A percentile compares a stretch with the other conserved stretches of the same genome.
Evolutionary conservation across 1,284 basidiomycete species (phyloP).

Genomic region (Cronartium quercuum): DNA sequence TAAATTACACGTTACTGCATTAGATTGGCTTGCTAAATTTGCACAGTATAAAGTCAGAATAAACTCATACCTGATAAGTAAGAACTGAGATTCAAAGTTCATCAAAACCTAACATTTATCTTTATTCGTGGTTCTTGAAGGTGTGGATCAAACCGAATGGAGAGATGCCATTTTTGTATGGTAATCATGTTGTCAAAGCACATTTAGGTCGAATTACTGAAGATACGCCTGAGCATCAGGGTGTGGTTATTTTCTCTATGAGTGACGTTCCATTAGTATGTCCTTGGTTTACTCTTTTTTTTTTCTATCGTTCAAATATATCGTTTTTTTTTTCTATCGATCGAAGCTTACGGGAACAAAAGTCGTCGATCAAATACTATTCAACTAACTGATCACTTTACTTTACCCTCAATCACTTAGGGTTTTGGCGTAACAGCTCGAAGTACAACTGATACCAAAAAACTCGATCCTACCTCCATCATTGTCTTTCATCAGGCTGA

Average conservation of each 20-base stretch:
- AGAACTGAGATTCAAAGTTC: not conserved
- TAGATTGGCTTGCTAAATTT: conserved; percentile 91
- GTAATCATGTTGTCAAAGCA: conserved; percentile 97
- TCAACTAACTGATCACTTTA: not conserved
- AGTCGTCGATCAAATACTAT: too few species aligned
- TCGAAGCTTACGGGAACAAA: not conserved
- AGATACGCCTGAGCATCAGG: conserved; percentile 97
- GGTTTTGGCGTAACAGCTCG: conserved; percentile 97
- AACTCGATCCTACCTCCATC: conserved; percentile 95
- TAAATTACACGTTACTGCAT: conserved; percentile 86
- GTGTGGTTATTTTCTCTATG: conserved; percentile 95
- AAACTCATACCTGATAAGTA: not conserved
- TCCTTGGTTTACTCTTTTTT: conserved; percentile 39
- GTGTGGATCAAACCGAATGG: conserved; percentile 99
- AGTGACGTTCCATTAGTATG: conserved; percentile 78
- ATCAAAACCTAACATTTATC: not conserved
- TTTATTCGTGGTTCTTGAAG: conserved; percentile 52
- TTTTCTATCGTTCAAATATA: too few species aligned
- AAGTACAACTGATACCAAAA: conserved; percentile 90
- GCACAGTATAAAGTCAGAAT: conserved; percentile 86
- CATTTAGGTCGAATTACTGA: conserved; percentile 98
- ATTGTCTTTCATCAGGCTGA: conserved; percentile 99
- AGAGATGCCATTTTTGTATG: conserved; percentile 98
- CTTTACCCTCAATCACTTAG: conserved; percentile 51
- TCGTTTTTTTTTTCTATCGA: not conserved